Evolutionary conservation across 768 basidiomycete species (phyloP), one percentile per base, ranked within the genome.

Genomic region (Imleria badia): DNA sequence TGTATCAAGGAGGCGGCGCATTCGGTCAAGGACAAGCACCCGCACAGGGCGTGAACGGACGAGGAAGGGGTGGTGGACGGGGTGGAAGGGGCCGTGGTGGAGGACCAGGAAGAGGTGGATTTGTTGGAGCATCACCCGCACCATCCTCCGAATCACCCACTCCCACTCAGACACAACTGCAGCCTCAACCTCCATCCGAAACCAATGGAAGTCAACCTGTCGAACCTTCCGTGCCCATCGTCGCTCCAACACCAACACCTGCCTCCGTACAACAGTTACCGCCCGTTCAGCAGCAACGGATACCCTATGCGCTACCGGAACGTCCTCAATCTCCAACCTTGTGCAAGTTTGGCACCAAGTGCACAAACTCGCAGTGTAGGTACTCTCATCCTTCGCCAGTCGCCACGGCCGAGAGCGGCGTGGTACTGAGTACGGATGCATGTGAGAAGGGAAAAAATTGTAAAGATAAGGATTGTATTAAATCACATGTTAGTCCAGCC

Each of bases 351-450:
- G 85, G 82, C 12, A 78, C 87, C 22, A 96, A 94, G 61, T 99
- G 97, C 73, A 89, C 87, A 45, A 96, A 98, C 69, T 78, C 89
- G 0, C 78, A 86, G 43, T 99, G 97, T 71, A 80, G 89, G 17
- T 98, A 85, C 71, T 92, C 93, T 10, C 97, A 99, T 70, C 95
- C 97, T 6, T 94, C 91, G 10, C 97, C 97, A n/a, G 92, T 94
- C 4, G 95, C 97, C 7, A 97, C 96, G 17, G 80, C 89, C 31
- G 94, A 96, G 73, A 94, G 90, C 63, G 97, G 95, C 10, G 81
- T 99, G 58, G 97, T 98, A 2, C 78, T 99, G 52, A 96, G 91
- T 63, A 94, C 91, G 53, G 96, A 98, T 53, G 78, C 92, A 19
- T 99, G 97, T 71, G 91, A 94, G 63, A 84, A 87, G 45, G 91